phyloP scores from a whole-genome alignment of 208 protist genomes.

The Zelonia costaricensis region DNA sequence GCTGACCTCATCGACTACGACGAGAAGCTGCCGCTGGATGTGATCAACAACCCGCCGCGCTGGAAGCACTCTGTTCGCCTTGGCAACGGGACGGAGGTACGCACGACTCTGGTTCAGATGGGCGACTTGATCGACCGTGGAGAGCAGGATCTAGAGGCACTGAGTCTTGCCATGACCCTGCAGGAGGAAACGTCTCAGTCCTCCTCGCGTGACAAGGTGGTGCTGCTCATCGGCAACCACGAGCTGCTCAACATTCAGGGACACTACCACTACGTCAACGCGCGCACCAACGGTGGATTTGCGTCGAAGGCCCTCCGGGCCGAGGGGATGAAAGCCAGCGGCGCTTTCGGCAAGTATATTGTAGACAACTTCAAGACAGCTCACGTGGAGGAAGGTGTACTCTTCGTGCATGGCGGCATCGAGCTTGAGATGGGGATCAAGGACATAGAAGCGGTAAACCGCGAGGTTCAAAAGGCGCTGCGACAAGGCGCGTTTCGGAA shows the following conservation, averaged over 20 bases:
- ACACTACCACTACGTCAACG: slow-evolving; percentile 70
- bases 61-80: slow-evolving; percentile 18
- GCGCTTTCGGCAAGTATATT: slow-evolving; percentile 64
- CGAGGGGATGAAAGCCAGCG: slow-evolving; percentile 40
- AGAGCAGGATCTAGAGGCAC: slow-evolving; percentile 42
- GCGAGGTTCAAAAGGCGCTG: slow-evolving; percentile 39
- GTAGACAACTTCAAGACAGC: slow-evolving; percentile 60
- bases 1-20: slow-evolving; percentile 36
- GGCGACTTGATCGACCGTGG: slow-evolving; percentile 87
- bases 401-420: slow-evolving; percentile 82
- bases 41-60: slow-evolving; percentile 16
- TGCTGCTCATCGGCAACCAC: slow-evolving; percentile 86
- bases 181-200: slow-evolving; percentile 33
- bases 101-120: slow-evolving; percentile 73
- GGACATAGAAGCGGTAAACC: slow-evolving; percentile 41
- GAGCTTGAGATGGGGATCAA: slow-evolving; percentile 28
- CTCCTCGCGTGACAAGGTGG: slow-evolving; percentile 43
- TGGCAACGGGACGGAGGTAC: slow-evolving; percentile 15
- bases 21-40: not conserved
- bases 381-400: slow-evolving; percentile 41
- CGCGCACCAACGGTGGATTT: slow-evolving; percentile 55
- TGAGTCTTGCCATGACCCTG: slow-evolving; percentile 58
- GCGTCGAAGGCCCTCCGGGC: slow-evolving; percentile 38
- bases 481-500: slow-evolving; percentile 30
- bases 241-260: slow-evolving; percentile 85